A percentile compares a stretch with the other conserved stretches of the same genome.
These are phyloP conservation scores for Theileria parva DNA, from an alignment of 169 alveolate genomes.

Conservation along the genomic window DNA sequence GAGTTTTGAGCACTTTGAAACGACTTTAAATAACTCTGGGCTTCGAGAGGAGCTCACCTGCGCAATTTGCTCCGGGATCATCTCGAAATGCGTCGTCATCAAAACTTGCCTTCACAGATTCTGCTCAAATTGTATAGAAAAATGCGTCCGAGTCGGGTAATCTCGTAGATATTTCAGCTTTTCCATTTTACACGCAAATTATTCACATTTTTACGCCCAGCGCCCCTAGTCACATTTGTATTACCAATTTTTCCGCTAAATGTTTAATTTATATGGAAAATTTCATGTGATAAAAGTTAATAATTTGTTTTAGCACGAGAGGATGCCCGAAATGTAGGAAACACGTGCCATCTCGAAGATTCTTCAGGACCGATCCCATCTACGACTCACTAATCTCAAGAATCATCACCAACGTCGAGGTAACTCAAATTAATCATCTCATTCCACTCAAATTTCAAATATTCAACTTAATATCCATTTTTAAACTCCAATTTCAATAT, in stretches of 20 bases:
- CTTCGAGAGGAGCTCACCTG: constrained; percentile 36
- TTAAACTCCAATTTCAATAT: too few relatives aligned
- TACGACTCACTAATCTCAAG: constrained; percentile 69
- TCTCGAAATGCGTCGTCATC: constrained; percentile 71
- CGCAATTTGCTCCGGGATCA: constrained; percentile 55
- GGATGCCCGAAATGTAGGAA: constrained; percentile 82
- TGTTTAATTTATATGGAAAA: too few relatives aligned
- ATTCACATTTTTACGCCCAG: too few relatives aligned
- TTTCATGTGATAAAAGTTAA: too few relatives aligned
- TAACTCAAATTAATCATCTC: too few relatives aligned
- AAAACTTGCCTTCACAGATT: constrained; percentile 80
- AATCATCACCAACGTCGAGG: constrained; percentile 71
- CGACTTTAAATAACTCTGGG: constrained; percentile 31
- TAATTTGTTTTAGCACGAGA: constrained; percentile 35
- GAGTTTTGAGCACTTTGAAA: background rate
- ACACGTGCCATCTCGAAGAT: constrained; percentile 77
- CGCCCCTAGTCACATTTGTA: too few relatives aligned
- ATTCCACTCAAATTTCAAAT: too few relatives aligned
- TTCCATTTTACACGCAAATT: too few relatives aligned
- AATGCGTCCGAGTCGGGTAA: constrained; percentile 78
- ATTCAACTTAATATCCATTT: too few relatives aligned
- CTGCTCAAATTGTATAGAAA: constrained; percentile 80
- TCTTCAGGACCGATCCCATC: constrained; percentile 64
- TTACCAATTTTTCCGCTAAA: too few relatives aligned
- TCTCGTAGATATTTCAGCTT: too few relatives aligned